Base-by-base conservation (phyloP, 441 rosid genomes). In the Gossypium schwendimanii region DNA sequence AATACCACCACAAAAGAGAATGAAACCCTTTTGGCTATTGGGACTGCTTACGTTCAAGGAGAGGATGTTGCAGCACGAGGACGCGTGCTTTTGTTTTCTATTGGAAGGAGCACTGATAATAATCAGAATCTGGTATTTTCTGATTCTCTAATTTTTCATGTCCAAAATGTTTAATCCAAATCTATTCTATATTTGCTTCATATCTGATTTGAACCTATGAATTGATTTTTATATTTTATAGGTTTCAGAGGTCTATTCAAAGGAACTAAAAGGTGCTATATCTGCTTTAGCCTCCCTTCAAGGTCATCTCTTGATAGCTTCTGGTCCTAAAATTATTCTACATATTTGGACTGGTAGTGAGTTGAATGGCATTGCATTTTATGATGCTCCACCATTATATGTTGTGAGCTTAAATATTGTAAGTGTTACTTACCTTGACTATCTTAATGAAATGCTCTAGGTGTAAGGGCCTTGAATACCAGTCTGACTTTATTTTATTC, bases 61-160 rank as follows among this genome's bases (percentile, higher is more conserved):
- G 99, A 95, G 90, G 99, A 93, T 87, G 99, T 95, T 77, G 99
- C 98, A 57, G 98, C 92, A 60, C 90, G 98, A 80, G 98, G 99
- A 41, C 98, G 98, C 49, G 88, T 95, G 58, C 88, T 95, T 78
- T 84, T 95, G 78, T 95, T 81, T 85, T 90, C 99, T 49, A 59
- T 91, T 66, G 91, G 80, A 72, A 89, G 86, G 84, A 84, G 76
- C 76, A 71, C 84, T 12, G 96, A 91, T 64, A 84, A 83, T 84
- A 79, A 92, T 78, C 96, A 87, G 73, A 84, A 75, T 76, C 68
- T 85, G 89, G 99, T 93, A 87, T 57, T 77, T 79, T 73, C 74
- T 53, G 68, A 5, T 11, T 28, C 10, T 67, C 69, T 70, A 47
- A 70, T 73, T 66, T n/a, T 47, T 47, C 44, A 24, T 24, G 39